These are phyloP conservation scores for Abelmoschus esculentus DNA, from an alignment of 345 rosid genomes.

Conservation along the genomic window DNA sequence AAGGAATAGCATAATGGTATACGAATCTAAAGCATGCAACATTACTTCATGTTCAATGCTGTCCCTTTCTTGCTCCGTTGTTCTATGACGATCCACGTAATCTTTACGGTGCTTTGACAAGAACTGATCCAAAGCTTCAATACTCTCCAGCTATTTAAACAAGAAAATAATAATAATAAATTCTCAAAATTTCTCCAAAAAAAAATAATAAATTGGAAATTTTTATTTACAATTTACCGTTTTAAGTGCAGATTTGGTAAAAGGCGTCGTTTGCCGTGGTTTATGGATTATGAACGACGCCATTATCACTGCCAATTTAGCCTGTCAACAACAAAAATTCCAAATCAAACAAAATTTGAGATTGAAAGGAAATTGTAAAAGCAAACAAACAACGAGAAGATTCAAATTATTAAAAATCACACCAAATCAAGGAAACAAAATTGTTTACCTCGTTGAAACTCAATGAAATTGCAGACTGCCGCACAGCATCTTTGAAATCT, in stretches of 20 bases:
- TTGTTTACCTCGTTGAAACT: slow-evolving; percentile 59
- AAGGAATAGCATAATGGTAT: not conserved
- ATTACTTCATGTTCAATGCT: slow-evolving; percentile 88
- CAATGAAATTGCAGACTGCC: slow-evolving; percentile 47
- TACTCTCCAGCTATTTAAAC: slow-evolving; percentile 51
- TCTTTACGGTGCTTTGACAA: slow-evolving; percentile 74
- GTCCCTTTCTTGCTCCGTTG: slow-evolving; percentile 80
- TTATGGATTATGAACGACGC: slow-evolving; percentile 83
- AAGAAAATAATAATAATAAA: not conserved
- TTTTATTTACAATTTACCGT: slow-evolving; percentile 36
- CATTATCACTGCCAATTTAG: slow-evolving; percentile 69
- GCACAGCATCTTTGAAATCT: slow-evolving; percentile 76
- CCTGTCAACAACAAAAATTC: slow-evolving; percentile 20
- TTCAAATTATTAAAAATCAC: not conserved
- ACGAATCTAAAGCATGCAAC: not conserved
- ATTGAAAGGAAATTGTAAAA: not conserved
- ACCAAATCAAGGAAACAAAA: not conserved
- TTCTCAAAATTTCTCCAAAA: not conserved
- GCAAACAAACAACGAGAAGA: not conserved
- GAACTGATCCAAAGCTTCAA: slow-evolving; percentile 66
- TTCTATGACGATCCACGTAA: slow-evolving; percentile 72
- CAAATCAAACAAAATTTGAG: not conserved
- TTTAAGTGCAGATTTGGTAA: slow-evolving; percentile 56
- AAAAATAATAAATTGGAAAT: not conserved
- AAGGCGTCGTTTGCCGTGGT: slow-evolving; percentile 50